A percentile compares a stretch with the other conserved stretches of the same genome.
Conservation (phyloP, 352 stramenopile species). For the Globisporangium middletonii region DNA sequence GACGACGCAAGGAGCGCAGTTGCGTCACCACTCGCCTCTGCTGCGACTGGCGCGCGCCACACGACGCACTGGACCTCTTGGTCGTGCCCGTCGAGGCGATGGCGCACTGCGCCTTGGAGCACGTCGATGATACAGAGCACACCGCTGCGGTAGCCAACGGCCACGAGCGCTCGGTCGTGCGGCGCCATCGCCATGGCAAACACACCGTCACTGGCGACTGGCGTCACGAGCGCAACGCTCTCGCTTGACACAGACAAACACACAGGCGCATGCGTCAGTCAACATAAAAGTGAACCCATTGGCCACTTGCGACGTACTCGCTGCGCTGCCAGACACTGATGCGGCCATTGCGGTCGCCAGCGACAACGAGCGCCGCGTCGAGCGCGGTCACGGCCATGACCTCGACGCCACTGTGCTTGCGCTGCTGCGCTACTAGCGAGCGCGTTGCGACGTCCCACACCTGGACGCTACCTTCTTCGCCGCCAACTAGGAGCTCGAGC, state of each 20-base stretch:
- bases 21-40: neutral
- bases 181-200: slow-evolving; percentile 49
- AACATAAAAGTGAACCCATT: neutral
- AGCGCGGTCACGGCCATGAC: slow-evolving; percentile 37
- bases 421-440: slow-evolving; percentile 53
- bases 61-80: slow-evolving; percentile 60
- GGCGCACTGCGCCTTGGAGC: slow-evolving; percentile 19
- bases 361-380: slow-evolving; percentile 44
- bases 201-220: slow-evolving; percentile 46
- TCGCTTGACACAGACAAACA: slow-evolving; percentile 19
- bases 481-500: slow-evolving; percentile 35
- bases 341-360: slow-evolving; percentile 51
- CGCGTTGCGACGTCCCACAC: slow-evolving; percentile 56
- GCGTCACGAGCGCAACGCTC: slow-evolving; percentile 34
- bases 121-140: slow-evolving; percentile 53
- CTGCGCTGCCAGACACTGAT: slow-evolving; percentile 57
- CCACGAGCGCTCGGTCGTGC: slow-evolving; percentile 43
- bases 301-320: slow-evolving; percentile 22
- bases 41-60: slow-evolving; percentile 20
- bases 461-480: slow-evolving; percentile 69
- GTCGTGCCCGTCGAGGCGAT: slow-evolving; percentile 57
- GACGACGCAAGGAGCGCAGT: slow-evolving; percentile 47
- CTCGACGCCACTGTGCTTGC: slow-evolving; percentile 51
- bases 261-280: slow-evolving; percentile 4
- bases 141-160: slow-evolving; percentile 67